Conservation (phyloP, 192 early-diverging fungal species). For the Funneliformis geosporum region DNA sequence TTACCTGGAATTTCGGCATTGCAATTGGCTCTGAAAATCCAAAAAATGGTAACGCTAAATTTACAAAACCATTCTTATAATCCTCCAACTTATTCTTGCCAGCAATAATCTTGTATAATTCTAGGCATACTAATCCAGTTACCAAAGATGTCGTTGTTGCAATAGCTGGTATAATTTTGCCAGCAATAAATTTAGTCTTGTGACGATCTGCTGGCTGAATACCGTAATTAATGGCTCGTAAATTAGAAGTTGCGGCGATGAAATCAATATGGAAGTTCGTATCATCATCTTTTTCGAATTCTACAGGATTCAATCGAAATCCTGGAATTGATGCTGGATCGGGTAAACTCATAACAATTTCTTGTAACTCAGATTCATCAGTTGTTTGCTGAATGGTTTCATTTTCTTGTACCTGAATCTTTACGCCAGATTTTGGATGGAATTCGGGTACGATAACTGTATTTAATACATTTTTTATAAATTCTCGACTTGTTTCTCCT, state of each 20-base stretch:
- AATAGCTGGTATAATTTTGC: slow-evolving; percentile 90
- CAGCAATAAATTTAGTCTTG: slow-evolving; percentile 87
- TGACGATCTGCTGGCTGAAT: slow-evolving; percentile 74
- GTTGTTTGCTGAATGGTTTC: slow-evolving; percentile 61
- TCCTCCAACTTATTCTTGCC: slow-evolving; percentile 82
- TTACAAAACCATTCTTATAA: slow-evolving; percentile 99
- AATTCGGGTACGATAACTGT: slow-evolving; percentile 79
- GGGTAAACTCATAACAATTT: slow-evolving; percentile 70
- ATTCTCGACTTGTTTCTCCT: slow-evolving; percentile 65
- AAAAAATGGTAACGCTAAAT: slow-evolving; percentile 98
- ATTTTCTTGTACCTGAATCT: slow-evolving; percentile 93
- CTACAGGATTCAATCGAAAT: slow-evolving; percentile 83
- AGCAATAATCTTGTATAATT: slow-evolving; percentile 94
- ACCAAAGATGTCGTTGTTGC: slow-evolving; percentile 96
- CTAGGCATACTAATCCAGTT: slow-evolving; percentile 95
- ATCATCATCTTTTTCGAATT: slow-evolving; percentile 99
- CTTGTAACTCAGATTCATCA: slow-evolving; percentile 64
- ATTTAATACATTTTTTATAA: slow-evolving; percentile 62
- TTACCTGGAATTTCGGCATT: slow-evolving; percentile 71
- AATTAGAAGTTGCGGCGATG: slow-evolving; percentile 95
- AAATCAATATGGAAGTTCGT: slow-evolving; percentile 99
- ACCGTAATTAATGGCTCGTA: slow-evolving; percentile 83
- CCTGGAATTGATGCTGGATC: slow-evolving; percentile 78
- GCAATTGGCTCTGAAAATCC: slow-evolving; percentile 98
- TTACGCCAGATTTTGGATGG: slow-evolving; percentile 87